These are phyloP conservation scores for Agrocybe chaxingu DNA, from an alignment of 768 basidiomycete genomes.

Conservation along the genomic window DNA sequence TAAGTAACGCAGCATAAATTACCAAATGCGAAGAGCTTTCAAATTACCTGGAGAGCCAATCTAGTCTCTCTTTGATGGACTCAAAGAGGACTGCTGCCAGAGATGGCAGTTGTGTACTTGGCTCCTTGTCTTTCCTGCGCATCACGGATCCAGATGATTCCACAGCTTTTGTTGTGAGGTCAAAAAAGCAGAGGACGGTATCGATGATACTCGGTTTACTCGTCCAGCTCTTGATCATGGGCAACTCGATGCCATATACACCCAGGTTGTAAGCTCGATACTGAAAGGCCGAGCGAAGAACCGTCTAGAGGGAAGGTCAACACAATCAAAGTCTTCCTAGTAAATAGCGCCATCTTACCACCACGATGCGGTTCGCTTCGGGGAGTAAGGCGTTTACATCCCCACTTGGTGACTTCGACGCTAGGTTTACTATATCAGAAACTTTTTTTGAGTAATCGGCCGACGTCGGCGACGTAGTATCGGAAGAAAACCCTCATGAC, in stretches of 20 bases:
- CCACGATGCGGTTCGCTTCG: conserved; percentile 66
- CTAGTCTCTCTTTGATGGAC: conserved; percentile 64
- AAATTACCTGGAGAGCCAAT: conserved; percentile 61
- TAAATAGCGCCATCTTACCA: conserved; percentile 45
- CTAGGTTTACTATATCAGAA: conserved; percentile 40
- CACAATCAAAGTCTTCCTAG: not conserved
- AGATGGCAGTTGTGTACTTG: conserved; percentile 56
- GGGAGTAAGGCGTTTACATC: conserved; percentile 45
- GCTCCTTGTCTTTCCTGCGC: conserved; percentile 29
- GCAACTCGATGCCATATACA: conserved; percentile 75
- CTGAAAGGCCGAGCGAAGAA: conserved; percentile 67
- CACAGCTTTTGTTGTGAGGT: conserved; percentile 49
- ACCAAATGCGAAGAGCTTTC: not conserved
- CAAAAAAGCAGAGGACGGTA: conserved; percentile 68
- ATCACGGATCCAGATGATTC: conserved; percentile 30
- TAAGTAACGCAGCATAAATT: not conserved
- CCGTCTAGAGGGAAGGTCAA: conserved; percentile 43
- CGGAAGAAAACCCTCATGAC: conserved; percentile 84
- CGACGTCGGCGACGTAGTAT: conserved; percentile 61
- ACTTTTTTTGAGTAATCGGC: conserved; percentile 64
- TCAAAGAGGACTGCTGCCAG: conserved; percentile 62
- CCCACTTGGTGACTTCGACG: conserved; percentile 40
- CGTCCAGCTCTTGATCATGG: conserved; percentile 81
- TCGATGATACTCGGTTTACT: conserved; percentile 68
- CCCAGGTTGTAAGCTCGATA: conserved; percentile 70